A percentile compares a stretch with the other conserved stretches of the same genome.
Evolutionary conservation across 2,329 filamentous ascomycete species (phyloP).

Genomic region (Rosellinia necatrix): DNA sequence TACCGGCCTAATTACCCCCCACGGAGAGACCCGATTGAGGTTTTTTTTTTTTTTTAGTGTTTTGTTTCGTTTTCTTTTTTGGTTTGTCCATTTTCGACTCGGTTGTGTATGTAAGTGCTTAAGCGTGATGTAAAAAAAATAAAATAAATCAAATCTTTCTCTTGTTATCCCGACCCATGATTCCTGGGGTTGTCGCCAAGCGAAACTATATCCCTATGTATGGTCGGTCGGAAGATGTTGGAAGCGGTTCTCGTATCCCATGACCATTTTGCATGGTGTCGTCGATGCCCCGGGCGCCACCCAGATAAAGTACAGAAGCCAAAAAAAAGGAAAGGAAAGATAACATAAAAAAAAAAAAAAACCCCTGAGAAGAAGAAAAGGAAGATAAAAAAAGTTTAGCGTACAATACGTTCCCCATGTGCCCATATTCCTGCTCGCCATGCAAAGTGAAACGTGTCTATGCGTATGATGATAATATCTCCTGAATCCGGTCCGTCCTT

Average conservation of each 20-base stretch:
- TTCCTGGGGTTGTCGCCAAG: conserved; percentile 1
- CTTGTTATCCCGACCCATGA: conserved; percentile 5
- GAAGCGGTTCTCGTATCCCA: not conserved
- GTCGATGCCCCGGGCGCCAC: conserved; percentile 4
- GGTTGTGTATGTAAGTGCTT: not conserved
- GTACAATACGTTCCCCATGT: conserved; percentile 22
- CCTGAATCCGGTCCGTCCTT: not conserved
- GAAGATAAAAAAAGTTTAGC: conserved; percentile 10
- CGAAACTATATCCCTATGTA: not conserved
- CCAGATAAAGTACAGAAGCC: conserved; percentile 17
- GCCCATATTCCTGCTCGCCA: conserved; percentile 16
- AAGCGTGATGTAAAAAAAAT: conserved; percentile 5
- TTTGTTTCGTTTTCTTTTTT: too few species aligned
- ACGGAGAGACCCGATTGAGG: not conserved
- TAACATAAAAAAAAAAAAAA: too few species aligned
- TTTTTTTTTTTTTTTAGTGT: too few species aligned
- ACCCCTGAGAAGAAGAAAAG: too few species aligned
- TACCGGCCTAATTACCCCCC: not conserved
- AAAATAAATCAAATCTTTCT: conserved; percentile 14
- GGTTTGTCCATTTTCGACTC: not conserved
- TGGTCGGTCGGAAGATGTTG: not conserved
- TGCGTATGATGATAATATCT: conserved; percentile 8
- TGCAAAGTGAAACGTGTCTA: conserved; percentile 18
- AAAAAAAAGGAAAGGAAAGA: too few species aligned
- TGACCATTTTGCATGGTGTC: not conserved